These are phyloP conservation scores for Eucalyptus polybractea DNA, from an alignment of 345 rosid genomes.

Conservation along the genomic window DNA sequence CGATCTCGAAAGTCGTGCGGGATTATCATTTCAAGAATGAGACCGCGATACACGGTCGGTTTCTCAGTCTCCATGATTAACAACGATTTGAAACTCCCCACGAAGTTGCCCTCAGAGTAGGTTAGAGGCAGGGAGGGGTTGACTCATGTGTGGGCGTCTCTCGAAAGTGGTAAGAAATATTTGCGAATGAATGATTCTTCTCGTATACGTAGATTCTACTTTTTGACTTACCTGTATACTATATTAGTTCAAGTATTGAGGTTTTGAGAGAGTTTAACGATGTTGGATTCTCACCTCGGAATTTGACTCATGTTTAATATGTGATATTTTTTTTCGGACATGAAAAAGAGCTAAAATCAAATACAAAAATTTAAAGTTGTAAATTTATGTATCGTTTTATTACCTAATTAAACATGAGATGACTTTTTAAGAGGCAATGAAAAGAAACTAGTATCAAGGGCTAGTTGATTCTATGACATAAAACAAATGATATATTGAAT, in stretches of 20 bases:
- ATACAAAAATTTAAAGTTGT: neutral
- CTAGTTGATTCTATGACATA: neutral
- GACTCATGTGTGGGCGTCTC: neutral
- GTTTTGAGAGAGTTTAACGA: too few species aligned
- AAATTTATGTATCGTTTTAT: fast-evolving
- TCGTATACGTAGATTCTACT: neutral
- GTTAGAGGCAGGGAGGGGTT: neutral
- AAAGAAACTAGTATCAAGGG: neutral
- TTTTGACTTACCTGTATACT: neutral
- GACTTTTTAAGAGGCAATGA: fast-evolving
- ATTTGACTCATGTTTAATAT: too few species aligned
- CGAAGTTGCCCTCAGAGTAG: neutral
- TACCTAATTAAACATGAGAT: neutral
- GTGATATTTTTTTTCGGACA: too few species aligned
- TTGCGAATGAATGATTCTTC: neutral
- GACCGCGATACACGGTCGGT: neutral
- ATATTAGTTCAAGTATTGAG: neutral
- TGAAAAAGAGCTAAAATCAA: neutral
- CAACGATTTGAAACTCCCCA: neutral
- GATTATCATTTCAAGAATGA: neutral
- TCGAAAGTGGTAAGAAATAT: neutral
- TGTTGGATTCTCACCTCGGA: too few species aligned
- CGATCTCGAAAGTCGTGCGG: neutral
- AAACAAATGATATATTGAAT: neutral
- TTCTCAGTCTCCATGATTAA: neutral